Evolutionary conservation across 108 stramenopile species (phyloP).

Genomic region (Cyclotella cryptica): DNA sequence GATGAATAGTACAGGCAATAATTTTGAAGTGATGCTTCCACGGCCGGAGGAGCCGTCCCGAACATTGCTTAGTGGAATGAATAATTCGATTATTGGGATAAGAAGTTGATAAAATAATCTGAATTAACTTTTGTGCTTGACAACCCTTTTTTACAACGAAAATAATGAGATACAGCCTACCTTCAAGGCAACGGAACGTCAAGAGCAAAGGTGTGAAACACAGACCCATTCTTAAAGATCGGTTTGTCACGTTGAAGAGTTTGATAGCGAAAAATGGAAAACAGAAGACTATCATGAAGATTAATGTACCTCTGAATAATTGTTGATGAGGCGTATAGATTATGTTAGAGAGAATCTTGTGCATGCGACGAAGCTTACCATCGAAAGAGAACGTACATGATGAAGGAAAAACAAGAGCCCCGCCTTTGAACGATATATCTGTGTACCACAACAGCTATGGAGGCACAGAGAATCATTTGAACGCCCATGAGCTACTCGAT

Average conservation of each 20-base stretch:
- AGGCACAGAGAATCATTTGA: constrained; percentile 1
- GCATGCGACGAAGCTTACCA: background rate
- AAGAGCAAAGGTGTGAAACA: constrained; percentile 15
- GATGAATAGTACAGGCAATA: constrained; percentile 37
- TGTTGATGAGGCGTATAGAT: background rate
- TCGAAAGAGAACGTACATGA: background rate
- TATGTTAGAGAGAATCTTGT: background rate
- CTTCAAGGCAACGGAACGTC: constrained; percentile 3
- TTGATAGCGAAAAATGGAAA: constrained; percentile 6
- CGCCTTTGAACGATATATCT: constrained; percentile 11
- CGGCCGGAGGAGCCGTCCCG: background rate
- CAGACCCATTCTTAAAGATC: constrained; percentile 4
- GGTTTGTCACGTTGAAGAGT: background rate
- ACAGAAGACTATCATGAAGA: background rate
- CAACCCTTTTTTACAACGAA: background rate
- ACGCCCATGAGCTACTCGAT: constrained; percentile 3
- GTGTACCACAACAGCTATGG: background rate
- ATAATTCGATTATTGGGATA: background rate
- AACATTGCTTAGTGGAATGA: background rate
- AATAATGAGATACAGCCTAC: background rate
- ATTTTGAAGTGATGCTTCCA: constrained; percentile 7
- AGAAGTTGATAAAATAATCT: background rate
- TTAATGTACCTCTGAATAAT: background rate
- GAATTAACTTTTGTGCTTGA: background rate
- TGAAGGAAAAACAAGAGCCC: background rate